Evolutionary conservation across 225 moss, liverwort and hornwort species (phyloP), one percentile per base, ranked within the genome.

Genomic region (Bryum argenteum): DNA sequence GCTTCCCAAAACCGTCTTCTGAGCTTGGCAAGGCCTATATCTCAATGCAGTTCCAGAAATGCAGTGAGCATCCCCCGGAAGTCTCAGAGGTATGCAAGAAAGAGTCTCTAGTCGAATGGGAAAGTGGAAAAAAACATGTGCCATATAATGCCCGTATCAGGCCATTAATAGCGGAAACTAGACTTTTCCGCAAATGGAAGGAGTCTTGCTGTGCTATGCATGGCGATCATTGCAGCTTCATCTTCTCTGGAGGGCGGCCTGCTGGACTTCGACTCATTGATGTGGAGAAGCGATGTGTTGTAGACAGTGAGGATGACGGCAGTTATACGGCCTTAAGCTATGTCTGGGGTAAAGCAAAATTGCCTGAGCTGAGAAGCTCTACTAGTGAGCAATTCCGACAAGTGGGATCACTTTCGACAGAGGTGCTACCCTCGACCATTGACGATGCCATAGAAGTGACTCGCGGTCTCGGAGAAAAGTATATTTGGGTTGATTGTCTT

Each of bases 391-490:
- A 11, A 12, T 53, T 75, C 11, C 24, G 8, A 14, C 9, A 41
- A 60, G 8, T 4, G 5, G 21, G 59, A 40, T 61, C 61, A 22
- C 5, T 68, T 3, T 60, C 9, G 2, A 23, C 2, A 0, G 9
- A 52, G 60, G 24, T 1, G 1, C 2, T 75, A 52, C 24, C 22
- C 10, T 53, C 75, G 1, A 61, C 53, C 9, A 51, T 75, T 47
- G 76, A 70, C 1, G 76, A 70, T 33, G 76, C 76, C 37, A 51
- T 56, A 54, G 55, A 43, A 28, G 8, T 76, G 54, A 55, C 69
- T 8, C 4, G 37, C 33, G 21, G 61, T 28, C 55, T 76, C 0
- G 61, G 63, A 9, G 76, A 63, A 2, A 54, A 44, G 15, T 76
- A 69, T 5, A 26, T 76, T 44, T 76, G 76, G 76, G 16, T 75